Base-by-base conservation (phyloP, 2,329 filamentous ascomycete genomes). In the Lojkania enalia region DNA sequence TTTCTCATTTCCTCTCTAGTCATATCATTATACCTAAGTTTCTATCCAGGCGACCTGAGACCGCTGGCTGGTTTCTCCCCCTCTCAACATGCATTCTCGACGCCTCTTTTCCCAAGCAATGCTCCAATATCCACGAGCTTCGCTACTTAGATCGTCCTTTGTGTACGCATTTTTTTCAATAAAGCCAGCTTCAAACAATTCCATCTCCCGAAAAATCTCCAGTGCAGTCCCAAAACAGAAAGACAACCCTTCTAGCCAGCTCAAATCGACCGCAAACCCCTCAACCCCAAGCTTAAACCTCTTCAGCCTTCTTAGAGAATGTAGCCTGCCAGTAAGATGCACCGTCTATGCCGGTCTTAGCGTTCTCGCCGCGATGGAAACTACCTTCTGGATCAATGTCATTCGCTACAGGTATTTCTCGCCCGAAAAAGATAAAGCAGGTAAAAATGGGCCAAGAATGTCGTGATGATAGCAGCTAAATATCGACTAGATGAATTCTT, bases 341-440 rank as follows among this genome's bases (percentile, higher is more conserved):
- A 61, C 55, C 6, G 45, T 67, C 13, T 60, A 60, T 20, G 56
- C 50, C 6, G 60, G 51, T 11, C 39, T 67, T 3, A 50, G 40
- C 0, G 19, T 66, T 7, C 46, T 63, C 33, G 60, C 35, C 1
- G 51, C 53, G 1, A 56, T 48, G 4, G 63, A 67, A 42, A 48
- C 59, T 1, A 59, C 56, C 1, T 65, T 67, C 35, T 66, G 64
- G 64, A 42, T 48, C 12, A 57, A 58, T 6, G 47, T 64, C 12
- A 42, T 63, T 9, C 52, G 53, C 25, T 54, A 58, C 9, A 62
- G 60, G 31, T 66, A 53, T 40, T 63, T 66, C n/a, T 45, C 55
- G 4, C 23, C 36, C 4, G 23, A 29, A 7, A 49, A 42, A 12
- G 51, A 55, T 5, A 56, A 56, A 1, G 43, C 49, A n/a, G 39